These are phyloP conservation scores for Alternaria viburni DNA, from an alignment of 2,329 filamentous ascomycete genomes.

Conservation along the genomic window DNA sequence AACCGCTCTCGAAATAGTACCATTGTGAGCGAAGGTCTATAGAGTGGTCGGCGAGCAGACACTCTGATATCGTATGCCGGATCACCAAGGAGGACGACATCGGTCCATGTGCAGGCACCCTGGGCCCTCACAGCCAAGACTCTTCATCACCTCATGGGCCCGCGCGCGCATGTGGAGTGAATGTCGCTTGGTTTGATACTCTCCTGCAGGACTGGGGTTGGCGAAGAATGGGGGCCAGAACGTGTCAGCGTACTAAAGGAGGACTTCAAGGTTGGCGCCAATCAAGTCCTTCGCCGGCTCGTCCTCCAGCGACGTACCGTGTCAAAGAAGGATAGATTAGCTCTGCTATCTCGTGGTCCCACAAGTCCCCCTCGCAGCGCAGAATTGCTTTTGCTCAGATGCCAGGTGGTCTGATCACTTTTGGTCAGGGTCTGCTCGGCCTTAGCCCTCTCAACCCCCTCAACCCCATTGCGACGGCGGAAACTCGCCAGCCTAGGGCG, in stretches of 20 bases:
- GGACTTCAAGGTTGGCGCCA: not conserved
- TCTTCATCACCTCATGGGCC: slow-evolving; percentile 7
- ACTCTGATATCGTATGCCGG: not conserved
- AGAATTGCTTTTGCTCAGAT: slow-evolving; percentile 12
- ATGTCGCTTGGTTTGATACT: not conserved
- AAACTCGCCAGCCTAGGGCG: not conserved
- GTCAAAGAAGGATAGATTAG: not conserved
- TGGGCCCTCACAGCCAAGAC: slow-evolving; percentile 5
- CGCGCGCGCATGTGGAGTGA: slow-evolving; percentile 8
- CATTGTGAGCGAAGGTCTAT: slow-evolving; percentile 1
- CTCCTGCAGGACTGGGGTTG: slow-evolving; percentile 25
- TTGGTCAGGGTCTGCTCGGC: not conserved
- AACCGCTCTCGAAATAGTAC: slow-evolving; percentile 8
- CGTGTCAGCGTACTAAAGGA: not conserved
- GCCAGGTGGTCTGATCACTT: not conserved
- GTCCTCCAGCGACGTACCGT: slow-evolving; percentile 4
- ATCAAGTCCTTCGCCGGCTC: not conserved
- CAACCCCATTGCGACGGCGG: not conserved
- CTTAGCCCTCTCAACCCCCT: not conserved
- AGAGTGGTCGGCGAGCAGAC: slow-evolving; percentile 14
- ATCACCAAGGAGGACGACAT: slow-evolving; percentile 1
- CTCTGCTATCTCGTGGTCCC: slow-evolving; percentile 2
- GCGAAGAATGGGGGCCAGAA: slow-evolving; percentile 28
- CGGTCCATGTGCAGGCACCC: not conserved
- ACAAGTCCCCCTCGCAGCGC: not conserved